Base-by-base conservation (phyloP, 1,284 basidiomycete genomes). In the Mycena sp. region DNA sequence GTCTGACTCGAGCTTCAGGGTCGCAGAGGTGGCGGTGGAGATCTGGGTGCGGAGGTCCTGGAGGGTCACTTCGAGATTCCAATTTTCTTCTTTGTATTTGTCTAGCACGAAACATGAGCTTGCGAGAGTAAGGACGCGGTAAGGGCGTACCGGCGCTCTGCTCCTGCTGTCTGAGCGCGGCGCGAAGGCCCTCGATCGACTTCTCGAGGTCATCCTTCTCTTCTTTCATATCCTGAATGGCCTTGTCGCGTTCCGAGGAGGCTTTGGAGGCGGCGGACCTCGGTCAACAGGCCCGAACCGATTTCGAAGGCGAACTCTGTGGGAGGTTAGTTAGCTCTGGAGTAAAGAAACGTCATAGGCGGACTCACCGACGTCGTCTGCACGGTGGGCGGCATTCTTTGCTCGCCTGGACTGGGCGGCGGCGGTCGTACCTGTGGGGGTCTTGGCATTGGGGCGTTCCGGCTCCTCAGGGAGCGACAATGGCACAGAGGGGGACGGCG, bases 81-180 rank as follows among this genome's bases (percentile, higher is more conserved):
- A 99, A 76, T 98, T 98, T 80, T 97, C 95, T 77, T 98, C 95
- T 80, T 96, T 96, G 87, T 90, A 96, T 64, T 94, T 94, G 74
- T 92, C 88, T 83, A 61, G 35, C 44, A 16, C 51, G 48, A 30
- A 60, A 50, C 26, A 49, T 54, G 25, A 45, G 63, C 46, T 28
- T 40, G 50, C 28, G 49, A 67, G 40, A 10, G 12, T 25, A 49
- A 53, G 50, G 14, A 43, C 21, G 49, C 37, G 6, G 56, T 25
- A 48, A 58, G 28, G 32, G 79, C 86, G 61, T 71, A 91, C 93
- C 94, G 58, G 91, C 85, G 65, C 82, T 91, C 73, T 89, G 85
- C 77, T 96, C 93, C 70, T 95, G 90, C 43, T 89, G 82, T 62
- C 87, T 83, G 7, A 95, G 83, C 19, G 90, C 88, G 21, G 83